Base-by-base conservation (phyloP, 2,329 filamentous ascomycete species). In the Nemania bipapillata region DNA sequence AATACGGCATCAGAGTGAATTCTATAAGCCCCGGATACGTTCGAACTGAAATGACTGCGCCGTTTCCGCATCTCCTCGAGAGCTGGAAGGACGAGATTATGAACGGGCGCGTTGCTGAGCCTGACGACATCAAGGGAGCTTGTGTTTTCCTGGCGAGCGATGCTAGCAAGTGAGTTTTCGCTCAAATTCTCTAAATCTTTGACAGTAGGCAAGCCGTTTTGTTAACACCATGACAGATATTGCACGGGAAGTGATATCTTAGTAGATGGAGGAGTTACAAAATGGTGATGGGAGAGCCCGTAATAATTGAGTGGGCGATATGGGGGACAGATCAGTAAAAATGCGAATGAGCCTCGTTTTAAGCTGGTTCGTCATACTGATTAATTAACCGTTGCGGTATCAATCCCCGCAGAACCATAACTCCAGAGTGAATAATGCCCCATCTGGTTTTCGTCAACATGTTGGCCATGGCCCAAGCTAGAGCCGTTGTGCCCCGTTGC, bases 391-490 rank as follows among this genome's bases (percentile, higher is more conserved):
- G 67, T 67, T 67, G 63, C 5, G 74, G 73, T 57, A 76, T 65
- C 47, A 75, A 53, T 4, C 68, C 69, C 22, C 69, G 72, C 47
- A 90, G 73, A 2, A 90, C 87, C 70, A 86, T 84, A 79, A 89
- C 87, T 0, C 86, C 87, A 73, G 88, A 86, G 70, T 89, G 86
- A 4, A 90, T 84, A 3, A 90, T 86, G 0, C 86, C 87, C 88
- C 88, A 90, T 59, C 88, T 75, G 1, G 89, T 84, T 64, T 85
- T 87, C 11, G 84, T 84, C 70, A 90, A 73, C 40, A 84, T 82
- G 72, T 85, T 83, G 2, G 85, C 85, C 78, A 90, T 87, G 0
- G 86, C 82, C 66, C 84, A 84, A 0, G 86, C 85, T 53, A 90
- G 68, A 0, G 86, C 86, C 20, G 82, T 83, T 0, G 84, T 87